Conservation (phyloP, 208 protist genomes). For the Crithidia sp. region DNA sequence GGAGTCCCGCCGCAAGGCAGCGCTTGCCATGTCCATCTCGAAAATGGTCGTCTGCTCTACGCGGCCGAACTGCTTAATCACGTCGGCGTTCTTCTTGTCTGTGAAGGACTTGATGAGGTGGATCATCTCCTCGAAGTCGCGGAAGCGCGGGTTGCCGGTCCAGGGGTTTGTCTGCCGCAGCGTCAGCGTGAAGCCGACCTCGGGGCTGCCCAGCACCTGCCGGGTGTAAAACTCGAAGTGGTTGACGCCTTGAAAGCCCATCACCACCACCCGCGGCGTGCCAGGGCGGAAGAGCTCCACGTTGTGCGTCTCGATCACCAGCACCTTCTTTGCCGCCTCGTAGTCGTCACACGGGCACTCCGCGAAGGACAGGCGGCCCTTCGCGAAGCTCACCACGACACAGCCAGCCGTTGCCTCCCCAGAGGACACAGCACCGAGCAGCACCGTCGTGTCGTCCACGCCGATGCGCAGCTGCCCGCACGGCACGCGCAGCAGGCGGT, state of each 20-base stretch:
- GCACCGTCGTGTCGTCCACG: slow-evolving; percentile 61
- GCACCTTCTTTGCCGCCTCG: slow-evolving; percentile 66
- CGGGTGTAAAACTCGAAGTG: slow-evolving; percentile 84
- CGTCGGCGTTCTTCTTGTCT: slow-evolving; percentile 63
- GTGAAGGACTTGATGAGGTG: slow-evolving; percentile 83
- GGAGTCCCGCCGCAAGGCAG: slow-evolving; percentile 6
- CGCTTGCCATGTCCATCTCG: slow-evolving; percentile 14
- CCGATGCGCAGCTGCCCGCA: slow-evolving; percentile 69
- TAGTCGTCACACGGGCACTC: slow-evolving; percentile 75
- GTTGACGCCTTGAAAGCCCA: slow-evolving; percentile 80
- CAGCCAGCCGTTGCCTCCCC: slow-evolving; percentile 51
- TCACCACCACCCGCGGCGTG: slow-evolving; percentile 56
- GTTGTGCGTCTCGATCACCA: slow-evolving; percentile 74
- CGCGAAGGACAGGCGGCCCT: slow-evolving; percentile 66
- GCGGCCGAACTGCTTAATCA: slow-evolving; percentile 78
- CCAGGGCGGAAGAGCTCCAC: slow-evolving; percentile 79
- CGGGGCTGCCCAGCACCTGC: slow-evolving; percentile 59
- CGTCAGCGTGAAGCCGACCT: slow-evolving; percentile 74
- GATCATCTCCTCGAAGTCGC: slow-evolving; percentile 88
- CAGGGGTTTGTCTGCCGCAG: slow-evolving; percentile 84
- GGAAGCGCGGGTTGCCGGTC: slow-evolving; percentile 89
- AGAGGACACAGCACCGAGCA: slow-evolving; percentile 59
- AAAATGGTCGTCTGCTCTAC: slow-evolving; percentile 21
- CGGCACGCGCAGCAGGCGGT: slow-evolving; percentile 57
- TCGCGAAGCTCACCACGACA: slow-evolving; percentile 68